phyloP scores from a whole-genome alignment of 345 rosid species.

The Carallia pectinifolia region DNA sequence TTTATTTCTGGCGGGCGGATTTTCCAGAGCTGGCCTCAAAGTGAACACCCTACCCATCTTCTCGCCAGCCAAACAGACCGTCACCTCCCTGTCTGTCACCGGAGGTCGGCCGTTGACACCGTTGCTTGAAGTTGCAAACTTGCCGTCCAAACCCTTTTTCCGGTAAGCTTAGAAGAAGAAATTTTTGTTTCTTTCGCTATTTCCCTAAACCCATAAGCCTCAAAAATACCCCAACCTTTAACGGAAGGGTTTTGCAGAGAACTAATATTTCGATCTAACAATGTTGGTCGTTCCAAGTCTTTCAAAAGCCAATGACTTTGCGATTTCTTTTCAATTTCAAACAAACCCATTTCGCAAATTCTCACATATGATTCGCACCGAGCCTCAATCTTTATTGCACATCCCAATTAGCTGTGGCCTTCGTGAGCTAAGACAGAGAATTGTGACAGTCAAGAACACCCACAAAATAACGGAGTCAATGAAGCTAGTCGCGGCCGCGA shows the following conservation, averaged over 20 bases:
- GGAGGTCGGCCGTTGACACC: neutral
- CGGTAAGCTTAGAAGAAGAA: constrained; percentile 3
- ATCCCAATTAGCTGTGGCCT: constrained; percentile 44
- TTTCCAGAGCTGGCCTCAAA: no score
- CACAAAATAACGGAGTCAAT: constrained; percentile 80
- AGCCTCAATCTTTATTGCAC: constrained; percentile 1
- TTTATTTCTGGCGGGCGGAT: no score
- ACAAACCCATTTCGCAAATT: constrained; percentile 29
- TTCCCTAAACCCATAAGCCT: neutral
- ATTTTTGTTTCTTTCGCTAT: neutral
- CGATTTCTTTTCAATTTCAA: constrained; percentile 23
- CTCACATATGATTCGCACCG: constrained; percentile 8
- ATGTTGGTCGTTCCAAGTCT: constrained; percentile 31
- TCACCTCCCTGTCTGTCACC: neutral
- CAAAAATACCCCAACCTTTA: neutral
- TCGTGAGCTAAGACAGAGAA: constrained; percentile 61
- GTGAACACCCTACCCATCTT: neutral
- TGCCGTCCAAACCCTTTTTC: neutral
- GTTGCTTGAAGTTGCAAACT: no score
- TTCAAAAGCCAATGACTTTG: constrained; percentile 17
- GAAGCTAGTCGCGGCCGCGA: constrained; percentile 85
- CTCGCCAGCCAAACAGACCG: constrained; percentile 12
- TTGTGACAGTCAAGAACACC: constrained; percentile 55
- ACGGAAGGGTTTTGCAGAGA: constrained; percentile 17
- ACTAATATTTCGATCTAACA: constrained; percentile 20